These are phyloP conservation scores for Clohesyomyces aquaticus DNA, from an alignment of 495 filamentous ascomycete species.

Conservation along the genomic window DNA sequence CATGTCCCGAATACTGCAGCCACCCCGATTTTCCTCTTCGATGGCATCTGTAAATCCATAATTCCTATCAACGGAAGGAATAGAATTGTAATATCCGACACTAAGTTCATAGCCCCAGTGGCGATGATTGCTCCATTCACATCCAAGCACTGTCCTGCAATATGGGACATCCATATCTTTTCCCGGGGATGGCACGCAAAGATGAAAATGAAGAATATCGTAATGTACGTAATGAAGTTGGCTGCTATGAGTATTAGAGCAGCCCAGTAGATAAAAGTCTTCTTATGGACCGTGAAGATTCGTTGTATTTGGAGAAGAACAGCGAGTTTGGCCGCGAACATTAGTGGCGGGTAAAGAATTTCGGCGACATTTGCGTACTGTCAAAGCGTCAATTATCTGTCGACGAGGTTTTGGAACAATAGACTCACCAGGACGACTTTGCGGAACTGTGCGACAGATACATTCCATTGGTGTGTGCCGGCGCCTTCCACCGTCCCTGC, in stretches of 20 bases:
- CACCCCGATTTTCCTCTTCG: slow-evolving; percentile 17
- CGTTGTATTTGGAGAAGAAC: slow-evolving; percentile 25
- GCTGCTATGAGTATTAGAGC: slow-evolving; percentile 26
- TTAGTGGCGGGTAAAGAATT: slow-evolving; percentile 22
- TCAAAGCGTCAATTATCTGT: background rate
- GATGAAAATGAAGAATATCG: slow-evolving; percentile 26
- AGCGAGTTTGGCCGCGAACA: slow-evolving; percentile 20
- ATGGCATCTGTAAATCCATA: slow-evolving; percentile 16
- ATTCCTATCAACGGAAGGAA: slow-evolving; percentile 14
- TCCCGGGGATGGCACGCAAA: slow-evolving; percentile 22
- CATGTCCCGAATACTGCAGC: slow-evolving; percentile 23
- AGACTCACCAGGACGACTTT: background rate
- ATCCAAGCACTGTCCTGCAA: slow-evolving; percentile 12
- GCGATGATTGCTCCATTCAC: background rate
- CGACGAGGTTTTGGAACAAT: background rate
- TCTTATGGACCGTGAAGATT: slow-evolving; percentile 33
- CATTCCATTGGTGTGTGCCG: slow-evolving; percentile 38
- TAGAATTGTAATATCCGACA: slow-evolving; percentile 18
- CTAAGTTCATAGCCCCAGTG: slow-evolving; percentile 6
- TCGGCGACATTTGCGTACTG: slow-evolving; percentile 33
- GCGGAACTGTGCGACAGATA: slow-evolving; percentile 8
- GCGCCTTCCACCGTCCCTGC: slow-evolving; percentile 16
- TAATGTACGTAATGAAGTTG: slow-evolving; percentile 23
- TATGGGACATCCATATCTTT: slow-evolving; percentile 17
- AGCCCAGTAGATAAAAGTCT: slow-evolving; percentile 27